These are phyloP conservation scores for Oropetium thomaeum DNA, from an alignment of 176 grass and related monocot genomes.

Conservation along the genomic window DNA sequence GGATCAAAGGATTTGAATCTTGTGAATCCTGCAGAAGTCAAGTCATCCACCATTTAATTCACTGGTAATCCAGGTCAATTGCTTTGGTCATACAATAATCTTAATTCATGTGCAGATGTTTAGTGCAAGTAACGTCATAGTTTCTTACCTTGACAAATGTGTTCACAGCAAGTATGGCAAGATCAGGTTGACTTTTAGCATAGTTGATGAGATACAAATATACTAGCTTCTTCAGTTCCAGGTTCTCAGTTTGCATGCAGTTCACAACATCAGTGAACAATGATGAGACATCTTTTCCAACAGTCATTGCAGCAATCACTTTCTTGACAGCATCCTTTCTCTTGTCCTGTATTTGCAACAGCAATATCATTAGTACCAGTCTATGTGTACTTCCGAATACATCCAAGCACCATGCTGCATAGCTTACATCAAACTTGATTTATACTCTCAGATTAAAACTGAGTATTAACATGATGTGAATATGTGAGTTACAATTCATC, in stretches of 20 bases:
- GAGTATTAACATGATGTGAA: not conserved
- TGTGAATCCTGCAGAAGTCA: conserved; percentile 77
- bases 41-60: not conserved
- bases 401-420: not conserved
- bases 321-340: conserved; percentile 99
- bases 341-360: conserved; percentile 63
- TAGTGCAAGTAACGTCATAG: conserved; percentile 2
- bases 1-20: conserved; percentile 98
- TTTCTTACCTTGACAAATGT: conserved; percentile 96
- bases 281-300: conserved; percentile 98
- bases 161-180: conserved; percentile 98
- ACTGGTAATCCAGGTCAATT: not conserved
- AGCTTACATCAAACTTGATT: not conserved
- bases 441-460: not conserved
- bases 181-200: conserved; percentile 97
- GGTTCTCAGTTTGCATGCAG: conserved; percentile 98
- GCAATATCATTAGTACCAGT: not conserved
- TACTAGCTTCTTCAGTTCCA: conserved; percentile 97
- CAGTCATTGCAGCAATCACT: conserved; percentile 99
- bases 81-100: not conserved
- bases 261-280: conserved; percentile 97
- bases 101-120: conserved; percentile 1
- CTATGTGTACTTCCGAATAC: not conserved
- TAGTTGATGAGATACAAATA: conserved; percentile 99
- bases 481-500: not conserved